Conservation (phyloP, 352 stramenopile genomes). For the Phytophthora cryptogea region DNA sequence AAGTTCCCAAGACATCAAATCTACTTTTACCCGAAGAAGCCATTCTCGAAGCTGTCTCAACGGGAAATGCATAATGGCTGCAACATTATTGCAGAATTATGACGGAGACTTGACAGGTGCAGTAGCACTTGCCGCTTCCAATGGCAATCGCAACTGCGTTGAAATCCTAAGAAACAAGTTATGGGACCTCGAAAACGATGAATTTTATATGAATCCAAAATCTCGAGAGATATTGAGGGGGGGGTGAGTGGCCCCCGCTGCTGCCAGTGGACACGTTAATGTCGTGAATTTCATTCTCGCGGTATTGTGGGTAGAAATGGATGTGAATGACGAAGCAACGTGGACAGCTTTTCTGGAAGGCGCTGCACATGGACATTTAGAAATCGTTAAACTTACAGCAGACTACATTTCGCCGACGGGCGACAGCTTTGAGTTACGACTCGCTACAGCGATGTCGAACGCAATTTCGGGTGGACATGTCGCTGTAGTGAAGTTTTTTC, state of each 20-base stretch:
- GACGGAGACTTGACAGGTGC: neutral
- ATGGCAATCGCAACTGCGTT: neutral
- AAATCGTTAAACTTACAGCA: neutral
- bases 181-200: too few relatives aligned
- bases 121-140: neutral
- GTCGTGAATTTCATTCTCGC: too few relatives aligned
- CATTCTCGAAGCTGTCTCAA: too few relatives aligned
- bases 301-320: too few relatives aligned
- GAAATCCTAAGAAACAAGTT: neutral
- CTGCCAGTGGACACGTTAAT: too few relatives aligned
- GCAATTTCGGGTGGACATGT: neutral
- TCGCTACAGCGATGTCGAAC: constrained; percentile 2
- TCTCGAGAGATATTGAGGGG: too few relatives aligned
- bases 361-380: neutral
- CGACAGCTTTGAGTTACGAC: neutral
- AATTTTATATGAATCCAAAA: too few relatives aligned
- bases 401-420: neutral
- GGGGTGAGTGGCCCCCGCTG: too few relatives aligned
- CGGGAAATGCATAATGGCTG: too few relatives aligned
- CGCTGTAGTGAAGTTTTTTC: neutral
- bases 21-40: too few relatives aligned
- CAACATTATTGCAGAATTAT: neutral
- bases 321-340: too few relatives aligned
- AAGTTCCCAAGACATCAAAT: too few relatives aligned
- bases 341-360: neutral